Evolutionary conservation across 352 stramenopile species (phyloP), one percentile per base, ranked within the genome.

Genomic region (Phytophthora podocarpi): DNA sequence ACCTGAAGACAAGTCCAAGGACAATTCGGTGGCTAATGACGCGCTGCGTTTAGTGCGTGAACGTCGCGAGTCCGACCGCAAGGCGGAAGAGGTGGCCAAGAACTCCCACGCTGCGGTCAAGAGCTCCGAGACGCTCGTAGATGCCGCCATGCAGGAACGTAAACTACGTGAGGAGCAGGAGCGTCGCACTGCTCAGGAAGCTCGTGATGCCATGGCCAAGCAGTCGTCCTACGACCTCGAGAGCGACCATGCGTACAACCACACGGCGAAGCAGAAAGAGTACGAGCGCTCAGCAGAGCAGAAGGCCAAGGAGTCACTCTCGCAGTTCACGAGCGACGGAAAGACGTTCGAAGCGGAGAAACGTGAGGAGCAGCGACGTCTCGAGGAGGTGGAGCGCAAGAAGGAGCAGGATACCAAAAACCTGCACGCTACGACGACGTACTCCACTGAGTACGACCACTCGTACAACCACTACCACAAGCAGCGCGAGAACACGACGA

Each of bases 381-480:
- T 69, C 1, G 52, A 70, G 5, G 67, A 80, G 43, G 3, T 40
- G 3, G 59, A 75, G 48, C 51, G 59, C 4, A 60, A 69, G 30
- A 60, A 65, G 7, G 45, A 60, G 53, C 64, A 72, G 24, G 70
- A 78, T 21, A 65, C 59, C 18, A 79, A 67, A 16, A 58, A 69
- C 5, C 36, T 85, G 30, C 74, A 85, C 39, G 63, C 63, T 0
- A 76, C 71, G 12, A 81, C 70, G 21, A 70, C 66, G 4, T 78
- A 83, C 37, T 69, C 71, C 1, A 52, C 72, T 13, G 67, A 83
- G 16, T 76, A 77, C 8, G 79, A 87, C 41, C 76, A 80, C 18
- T 70, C 69, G 32, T 86, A 89, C 59, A 73, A 70, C 32, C 69
- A 87, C 40, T 60, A 66, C 4, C 58, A 77, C 34, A 87, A 82